Base-by-base conservation (phyloP, 2,329 filamentous ascomycete species). In the Colletotrichum sp. region DNA sequence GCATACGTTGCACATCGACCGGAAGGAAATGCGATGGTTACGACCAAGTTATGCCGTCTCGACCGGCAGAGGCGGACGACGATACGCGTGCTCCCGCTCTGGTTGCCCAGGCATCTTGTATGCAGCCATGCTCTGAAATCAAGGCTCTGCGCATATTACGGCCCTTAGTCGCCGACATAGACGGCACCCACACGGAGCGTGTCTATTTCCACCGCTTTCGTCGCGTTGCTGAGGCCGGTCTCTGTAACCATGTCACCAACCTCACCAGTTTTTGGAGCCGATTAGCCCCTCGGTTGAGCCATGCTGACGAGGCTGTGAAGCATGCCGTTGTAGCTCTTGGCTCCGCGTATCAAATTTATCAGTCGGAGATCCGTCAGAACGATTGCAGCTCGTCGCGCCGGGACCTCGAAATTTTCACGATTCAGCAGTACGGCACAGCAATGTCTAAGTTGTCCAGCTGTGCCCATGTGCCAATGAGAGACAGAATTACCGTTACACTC, bases 361-460 rank as follows among this genome's bases (percentile, higher is more conserved):
- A 77, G 74, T 76, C 64, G 24, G 58, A 64, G 7, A 75, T 72
- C 24, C 57, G 57, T 24, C 43, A 60, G 48, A 60, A 60, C 9
- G 69, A 78, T 67, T 72, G 77, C 30, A 68, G 78, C 16, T 67
- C 78, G 48, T 72, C 77, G 34, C 78, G 78, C 7, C 80, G 80
- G 28, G 78, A 82, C 32, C 79, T 83, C 5, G 84, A 86, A 64
- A 78, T 83, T 8, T 85, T 86, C 77, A 82, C 82, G 55, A 83
- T 86, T 72, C 81, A 84, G 71, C 83, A 86, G 68, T 86, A 86
- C 77, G 84, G 83, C 77, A 79, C 80, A 12, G 83, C 84, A 24
- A 83, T 86, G 67, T 82, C 82, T 64, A 79, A 81, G 52, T 65
- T 76, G 26, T 74, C 69, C 13, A 69, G 30, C 57, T 66, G 73